Base-by-base conservation (phyloP, 345 rosid species). In the Raphanus sativus region DNA sequence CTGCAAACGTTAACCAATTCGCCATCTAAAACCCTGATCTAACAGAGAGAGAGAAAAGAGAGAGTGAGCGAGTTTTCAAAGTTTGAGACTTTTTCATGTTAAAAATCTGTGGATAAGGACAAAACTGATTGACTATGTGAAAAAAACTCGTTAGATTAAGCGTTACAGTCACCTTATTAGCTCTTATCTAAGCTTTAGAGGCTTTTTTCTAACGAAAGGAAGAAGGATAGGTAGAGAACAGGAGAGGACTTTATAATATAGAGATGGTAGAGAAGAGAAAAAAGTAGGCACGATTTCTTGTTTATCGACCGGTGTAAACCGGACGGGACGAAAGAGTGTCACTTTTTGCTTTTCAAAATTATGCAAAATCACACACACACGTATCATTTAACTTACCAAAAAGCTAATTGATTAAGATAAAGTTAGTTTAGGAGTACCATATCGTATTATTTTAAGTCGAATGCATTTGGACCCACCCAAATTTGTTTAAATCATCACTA, bases 1-100 rank as follows among this genome's bases (percentile, higher is more conserved):
- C 87, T 61, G 96, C 90, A 83, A 94, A 94, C 26, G 94, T 85
- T 40, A 94, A 89, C 96, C 91, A 90, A 81, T 94, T 89, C 12
- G 87, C 89, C 74, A 81, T 87, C 67, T 86, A 84, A 67, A 67
- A 84, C 26, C 13, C 11, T 36, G 10, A 34, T 6, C 40, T 6
- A 6, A 38, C 21, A 36, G 3, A 26, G 36, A 40, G 36, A 40
- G 26, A 24, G 38, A 28, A 38, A 17, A 36, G 3, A 26, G 36
- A 40, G 10, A 67, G n/a, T 11, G 38, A 28, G 25, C 15, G 36
- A 48, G 9, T 11, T 69, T 75, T 83, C 74, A 10, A 72, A 71
- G 4, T 48, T 33, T 29, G 40, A n/a, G 16, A 32, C 55, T 61
- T 76, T 69, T 10, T 63, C 2, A 25, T 69, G 45, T 2, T 8